Base-by-base conservation (phyloP, 2,329 filamentous ascomycete genomes). In the Diaporthe citrichinensis region DNA sequence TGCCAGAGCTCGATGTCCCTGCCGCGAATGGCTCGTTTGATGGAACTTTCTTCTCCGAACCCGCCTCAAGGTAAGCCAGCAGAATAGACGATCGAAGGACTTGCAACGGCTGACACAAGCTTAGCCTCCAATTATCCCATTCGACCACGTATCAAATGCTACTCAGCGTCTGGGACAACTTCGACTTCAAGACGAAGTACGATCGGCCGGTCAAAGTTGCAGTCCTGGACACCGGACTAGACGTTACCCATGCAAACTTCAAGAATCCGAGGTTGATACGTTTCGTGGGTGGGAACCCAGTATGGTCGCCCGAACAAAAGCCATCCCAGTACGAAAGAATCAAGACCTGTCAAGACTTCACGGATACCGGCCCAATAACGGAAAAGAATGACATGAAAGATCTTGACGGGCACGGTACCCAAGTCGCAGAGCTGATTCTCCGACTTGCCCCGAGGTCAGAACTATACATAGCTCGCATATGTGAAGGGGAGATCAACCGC, bases 401-500 rank as follows among this genome's bases (percentile, higher is more conserved):
- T 23, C 23, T 68, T 34, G 46, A 68, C 46, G 65, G 65, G 23
- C 46, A 68, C 9, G 65, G 65, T 17, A 68, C 65, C 4, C 46
- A 68, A 28, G 65, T 68, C 6, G 1, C 65, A 4, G 65, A 68
- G 46, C 34, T 68, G 9, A 68, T 68, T 1, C 65, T 68, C 8
- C n/a, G 65, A 6, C 4, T 68, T 7, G 65, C 65, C n/a, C 46
- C 46, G 41, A 51, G 65, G 12, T 17, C 65, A 15, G 65, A 53
- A 12, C 65, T 68, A 3, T 68, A 68, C 23, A 53, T 68, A 17
- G 65, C 65, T 6, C 65, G 65, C n/a, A 68, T 53, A 17, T 68
- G 65, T n/a, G 46, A 53, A 20, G 65, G 65, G 5, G 46, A 39
- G 3, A 17, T 28, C 31, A 20, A 20, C 2, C 46, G 23, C 46